These are phyloP conservation scores for Nematocida minor DNA, from an alignment of 371 early-diverging fungal species.

Conservation along the genomic window DNA sequence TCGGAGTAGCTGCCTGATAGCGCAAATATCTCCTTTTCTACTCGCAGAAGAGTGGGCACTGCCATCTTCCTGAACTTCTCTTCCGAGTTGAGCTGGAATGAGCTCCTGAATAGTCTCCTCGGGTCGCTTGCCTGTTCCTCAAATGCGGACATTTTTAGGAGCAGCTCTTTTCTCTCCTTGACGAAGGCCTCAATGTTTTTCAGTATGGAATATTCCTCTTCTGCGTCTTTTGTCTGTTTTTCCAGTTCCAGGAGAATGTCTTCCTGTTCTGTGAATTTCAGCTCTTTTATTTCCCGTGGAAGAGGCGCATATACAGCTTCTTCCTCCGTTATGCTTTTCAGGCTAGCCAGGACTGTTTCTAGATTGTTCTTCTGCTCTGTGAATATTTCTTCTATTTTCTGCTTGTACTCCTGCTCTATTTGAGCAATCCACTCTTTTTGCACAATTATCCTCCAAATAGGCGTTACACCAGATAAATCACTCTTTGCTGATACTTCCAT, in stretches of 20 bases:
- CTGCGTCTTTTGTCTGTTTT: background rate
- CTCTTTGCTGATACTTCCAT: background rate
- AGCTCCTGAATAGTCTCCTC: slow-evolving; percentile 71
- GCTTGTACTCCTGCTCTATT: slow-evolving; percentile 39
- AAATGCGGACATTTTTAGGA: slow-evolving; percentile 72
- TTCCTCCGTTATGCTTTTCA: slow-evolving; percentile 24
- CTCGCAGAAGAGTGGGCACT: slow-evolving; percentile 71
- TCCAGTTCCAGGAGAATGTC: background rate
- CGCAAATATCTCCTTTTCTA: slow-evolving; percentile 69
- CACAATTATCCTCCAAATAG: background rate
- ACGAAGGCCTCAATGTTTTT: slow-evolving; percentile 44
- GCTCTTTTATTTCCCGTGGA: background rate
- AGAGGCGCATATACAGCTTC: slow-evolving; percentile 25
- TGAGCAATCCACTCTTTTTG: slow-evolving; percentile 3
- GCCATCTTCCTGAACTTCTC: slow-evolving; percentile 77
- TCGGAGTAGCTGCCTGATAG: slow-evolving; percentile 45
- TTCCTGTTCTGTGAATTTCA: slow-evolving; percentile 14
- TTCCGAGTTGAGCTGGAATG: slow-evolving; percentile 75
- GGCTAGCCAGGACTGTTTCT: background rate
- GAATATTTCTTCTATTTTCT: slow-evolving; percentile 50
- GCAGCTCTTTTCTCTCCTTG: slow-evolving; percentile 51
- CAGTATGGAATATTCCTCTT: slow-evolving; percentile 15
- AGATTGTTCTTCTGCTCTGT: background rate
- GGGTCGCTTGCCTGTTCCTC: slow-evolving; percentile 79
- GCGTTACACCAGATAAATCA: background rate